These are phyloP conservation scores for Dioszegia aurantiaca DNA, from an alignment of 768 basidiomycete species.

Conservation along the genomic window DNA sequence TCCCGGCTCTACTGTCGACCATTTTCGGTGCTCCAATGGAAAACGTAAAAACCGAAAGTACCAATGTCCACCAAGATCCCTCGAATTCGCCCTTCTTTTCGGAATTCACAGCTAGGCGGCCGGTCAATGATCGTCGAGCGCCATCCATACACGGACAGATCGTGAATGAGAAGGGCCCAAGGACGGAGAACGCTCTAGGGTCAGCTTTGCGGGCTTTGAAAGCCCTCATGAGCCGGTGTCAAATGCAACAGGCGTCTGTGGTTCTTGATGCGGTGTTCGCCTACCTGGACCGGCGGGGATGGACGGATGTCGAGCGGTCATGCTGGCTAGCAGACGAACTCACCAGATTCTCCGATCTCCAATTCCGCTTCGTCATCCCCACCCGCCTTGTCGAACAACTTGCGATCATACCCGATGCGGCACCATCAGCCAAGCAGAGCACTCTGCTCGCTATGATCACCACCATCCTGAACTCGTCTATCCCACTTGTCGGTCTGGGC, in stretches of 20 bases:
- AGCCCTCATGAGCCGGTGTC: constrained; percentile 70
- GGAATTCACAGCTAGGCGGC: constrained; percentile 73
- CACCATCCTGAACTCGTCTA: constrained; percentile 68
- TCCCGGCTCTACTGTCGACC: constrained; percentile 68
- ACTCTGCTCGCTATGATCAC: constrained; percentile 75
- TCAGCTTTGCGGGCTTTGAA: constrained; percentile 70
- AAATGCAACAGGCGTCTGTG: constrained; percentile 68
- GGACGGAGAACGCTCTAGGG: constrained; percentile 66
- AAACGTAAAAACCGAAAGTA: constrained; percentile 66
- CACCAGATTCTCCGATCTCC: constrained; percentile 86
- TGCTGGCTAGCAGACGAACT: constrained; percentile 75
- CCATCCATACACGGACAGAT: constrained; percentile 85
- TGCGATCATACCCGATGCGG: constrained; percentile 55
- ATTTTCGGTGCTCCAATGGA: constrained; percentile 64
- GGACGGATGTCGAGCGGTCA: constrained; percentile 69
- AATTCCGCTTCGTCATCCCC: constrained; percentile 86
- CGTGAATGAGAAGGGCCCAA: constrained; percentile 82
- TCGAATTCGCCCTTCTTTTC: constrained; percentile 69
- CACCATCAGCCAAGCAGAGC: constrained; percentile 53
- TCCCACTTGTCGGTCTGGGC: constrained; percentile 80
- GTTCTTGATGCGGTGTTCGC: constrained; percentile 72
- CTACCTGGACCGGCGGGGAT: constrained; percentile 63
- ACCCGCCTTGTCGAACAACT: constrained; percentile 78
- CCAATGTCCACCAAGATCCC: constrained; percentile 65
- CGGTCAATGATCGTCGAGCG: constrained; percentile 74